Conservation (phyloP, 345 rosid species). For the Euphorbia pulcherrima region DNA sequence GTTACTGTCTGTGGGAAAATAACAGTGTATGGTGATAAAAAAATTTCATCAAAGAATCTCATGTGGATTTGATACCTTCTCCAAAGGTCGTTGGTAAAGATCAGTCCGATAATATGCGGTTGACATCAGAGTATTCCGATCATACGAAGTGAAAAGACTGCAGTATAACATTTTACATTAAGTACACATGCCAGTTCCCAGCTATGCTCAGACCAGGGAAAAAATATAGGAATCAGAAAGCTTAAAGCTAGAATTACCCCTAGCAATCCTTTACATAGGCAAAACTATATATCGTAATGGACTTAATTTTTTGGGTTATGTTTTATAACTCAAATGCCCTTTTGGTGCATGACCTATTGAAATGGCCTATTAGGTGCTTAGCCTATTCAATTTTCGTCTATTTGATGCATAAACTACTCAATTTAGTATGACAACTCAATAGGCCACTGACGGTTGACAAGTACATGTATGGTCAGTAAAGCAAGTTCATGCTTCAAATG, state of each 20-base stretch:
- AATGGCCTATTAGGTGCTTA: too few species aligned
- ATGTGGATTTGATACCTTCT: constrained; percentile 42
- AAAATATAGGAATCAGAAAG: background rate
- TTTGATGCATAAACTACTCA: too few species aligned
- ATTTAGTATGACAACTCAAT: too few species aligned
- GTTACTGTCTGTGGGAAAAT: background rate
- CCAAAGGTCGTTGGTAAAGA: constrained; percentile 54
- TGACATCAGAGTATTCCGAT: constrained; percentile 73
- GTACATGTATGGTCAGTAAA: too few species aligned
- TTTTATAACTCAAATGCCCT: too few species aligned
- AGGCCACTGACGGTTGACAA: too few species aligned
- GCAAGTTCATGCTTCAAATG: too few species aligned
- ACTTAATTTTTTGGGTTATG: too few species aligned
- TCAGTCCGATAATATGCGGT: constrained; percentile 82
- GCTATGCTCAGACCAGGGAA: background rate
- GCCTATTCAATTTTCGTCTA: too few species aligned
- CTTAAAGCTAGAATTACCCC: background rate
- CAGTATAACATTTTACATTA: constrained; percentile 19
- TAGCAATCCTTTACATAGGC: background rate
- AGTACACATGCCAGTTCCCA: background rate
- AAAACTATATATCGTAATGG: background rate
- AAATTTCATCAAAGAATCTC: background rate
- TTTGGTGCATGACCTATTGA: too few species aligned
- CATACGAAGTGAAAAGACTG: constrained; percentile 82
- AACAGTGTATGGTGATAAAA: background rate